These are phyloP conservation scores for Vitis vinifera DNA, from an alignment of 164 flowering plant species.

Conservation along the genomic window DNA sequence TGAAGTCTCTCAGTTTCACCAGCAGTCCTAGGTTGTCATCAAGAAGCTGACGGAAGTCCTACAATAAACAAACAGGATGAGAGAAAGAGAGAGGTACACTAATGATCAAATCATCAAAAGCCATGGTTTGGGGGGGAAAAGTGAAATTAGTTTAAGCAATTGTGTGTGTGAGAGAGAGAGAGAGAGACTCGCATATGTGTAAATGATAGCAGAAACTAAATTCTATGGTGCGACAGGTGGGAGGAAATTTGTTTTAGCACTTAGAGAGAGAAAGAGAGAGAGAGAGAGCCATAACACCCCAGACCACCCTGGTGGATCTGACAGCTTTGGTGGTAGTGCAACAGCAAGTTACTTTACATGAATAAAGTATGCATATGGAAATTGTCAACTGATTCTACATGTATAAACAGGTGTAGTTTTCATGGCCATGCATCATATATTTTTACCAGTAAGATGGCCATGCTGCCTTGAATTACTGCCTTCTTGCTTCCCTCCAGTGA, in stretches of 20 bases:
- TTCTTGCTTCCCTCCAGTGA: slow-evolving; percentile 76
- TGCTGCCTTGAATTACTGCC: slow-evolving; percentile 86
- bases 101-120: too few species aligned
- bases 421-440: not conserved
- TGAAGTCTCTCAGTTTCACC: slow-evolving; percentile 53
- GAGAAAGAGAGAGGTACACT: slow-evolving; percentile 1
- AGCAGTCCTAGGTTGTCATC: slow-evolving; percentile 65
- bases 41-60: slow-evolving; percentile 88
- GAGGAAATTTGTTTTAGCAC: too few species aligned
- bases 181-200: too few species aligned
- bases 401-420: not conserved
- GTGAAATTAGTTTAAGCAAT: too few species aligned
- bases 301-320: too few species aligned
- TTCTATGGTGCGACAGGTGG: too few species aligned
- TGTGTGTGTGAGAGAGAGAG: too few species aligned
- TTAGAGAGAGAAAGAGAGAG: too few species aligned
- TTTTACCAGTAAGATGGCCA: slow-evolving; percentile 77
- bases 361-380: not conserved
- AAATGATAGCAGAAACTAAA: too few species aligned
- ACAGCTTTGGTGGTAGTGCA: not conserved
- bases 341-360: not conserved
- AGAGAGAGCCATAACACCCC: not conserved
- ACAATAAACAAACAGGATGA: slow-evolving; percentile 19
- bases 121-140: too few species aligned
- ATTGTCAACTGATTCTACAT: not conserved